These are phyloP conservation scores for Arthrobotrys pseudoclavata DNA, from an alignment of 2,329 filamentous ascomycete species.

Conservation along the genomic window DNA sequence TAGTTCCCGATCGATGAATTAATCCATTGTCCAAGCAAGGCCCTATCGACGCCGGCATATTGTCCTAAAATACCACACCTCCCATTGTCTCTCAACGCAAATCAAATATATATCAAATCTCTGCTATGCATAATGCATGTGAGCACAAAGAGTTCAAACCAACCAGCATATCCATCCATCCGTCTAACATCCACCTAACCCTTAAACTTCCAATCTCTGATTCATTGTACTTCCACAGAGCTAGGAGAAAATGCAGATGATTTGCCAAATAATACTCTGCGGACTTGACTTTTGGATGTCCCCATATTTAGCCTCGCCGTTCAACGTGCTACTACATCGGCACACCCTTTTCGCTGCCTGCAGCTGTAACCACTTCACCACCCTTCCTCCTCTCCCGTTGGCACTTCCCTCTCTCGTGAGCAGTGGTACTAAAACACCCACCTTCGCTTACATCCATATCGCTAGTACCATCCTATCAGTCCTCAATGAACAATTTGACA, in stretches of 20 bases:
- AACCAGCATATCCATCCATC: slow-evolving; percentile 12
- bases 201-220: not conserved
- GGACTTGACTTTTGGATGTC: not conserved
- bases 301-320: slow-evolving; percentile 23
- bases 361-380: slow-evolving; percentile 44
- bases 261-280: not conserved
- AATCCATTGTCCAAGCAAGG: not conserved
- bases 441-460: slow-evolving; percentile 33
- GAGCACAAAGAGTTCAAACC: not conserved
- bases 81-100: slow-evolving; percentile 9
- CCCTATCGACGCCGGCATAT: not conserved
- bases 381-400: slow-evolving; percentile 6
- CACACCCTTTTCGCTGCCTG: slow-evolving; percentile 18
- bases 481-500: not conserved
- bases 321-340: slow-evolving; percentile 38
- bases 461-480: slow-evolving; percentile 44
- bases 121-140: not conserved
- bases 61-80: slow-evolving; percentile 16
- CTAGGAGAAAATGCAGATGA: not conserved
- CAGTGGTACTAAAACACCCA: slow-evolving; percentile 8
- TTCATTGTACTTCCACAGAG: not conserved
- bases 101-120: not conserved
- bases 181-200: slow-evolving; percentile 1
- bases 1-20: not conserved
- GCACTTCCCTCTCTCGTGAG: slow-evolving; percentile 27